A percentile compares a stretch with the other conserved stretches of the same genome.
Evolutionary conservation across 306 rosid species (phyloP).

Genomic region (Malus sieversii): DNA sequence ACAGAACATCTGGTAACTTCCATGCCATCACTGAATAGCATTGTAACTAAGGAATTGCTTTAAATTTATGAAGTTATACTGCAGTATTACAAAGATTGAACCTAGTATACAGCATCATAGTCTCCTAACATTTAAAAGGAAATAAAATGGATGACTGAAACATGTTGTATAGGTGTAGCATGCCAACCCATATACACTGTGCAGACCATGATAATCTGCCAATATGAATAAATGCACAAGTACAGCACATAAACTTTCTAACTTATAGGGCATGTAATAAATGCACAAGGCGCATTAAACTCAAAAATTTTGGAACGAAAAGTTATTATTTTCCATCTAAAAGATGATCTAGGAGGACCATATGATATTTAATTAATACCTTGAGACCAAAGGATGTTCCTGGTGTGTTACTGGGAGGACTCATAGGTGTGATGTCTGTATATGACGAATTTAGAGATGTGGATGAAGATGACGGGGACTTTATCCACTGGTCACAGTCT

Average conservation of each 20-base stretch:
- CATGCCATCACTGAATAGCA: neutral
- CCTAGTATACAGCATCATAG: neutral
- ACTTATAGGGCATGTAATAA: neutral
- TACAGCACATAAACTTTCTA: neutral
- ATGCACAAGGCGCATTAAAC: neutral
- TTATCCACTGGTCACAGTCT: conserved; percentile 88
- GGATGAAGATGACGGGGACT: conserved; percentile 48
- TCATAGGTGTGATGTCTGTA: conserved; percentile 53
- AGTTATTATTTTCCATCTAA: neutral
- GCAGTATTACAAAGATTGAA: neutral
- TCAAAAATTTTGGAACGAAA: too few relatives aligned
- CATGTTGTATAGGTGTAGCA: neutral
- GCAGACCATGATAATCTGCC: neutral
- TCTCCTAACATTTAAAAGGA: too few relatives aligned
- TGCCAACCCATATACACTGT: neutral
- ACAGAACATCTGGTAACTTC: neutral
- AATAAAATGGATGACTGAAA: neutral
- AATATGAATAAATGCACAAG: neutral
- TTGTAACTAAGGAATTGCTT: neutral
- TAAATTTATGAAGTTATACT: neutral
- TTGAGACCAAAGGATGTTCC: conserved; percentile 66
- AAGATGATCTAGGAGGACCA: neutral
- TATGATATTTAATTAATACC: conserved; percentile 38
- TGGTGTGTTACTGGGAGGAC: conserved; percentile 52
- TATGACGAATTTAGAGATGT: conserved; percentile 44